Evolutionary conservation across 805 yeast genomes (phyloP).

Genomic region (Kluyveromyces dobzhanskii): DNA sequence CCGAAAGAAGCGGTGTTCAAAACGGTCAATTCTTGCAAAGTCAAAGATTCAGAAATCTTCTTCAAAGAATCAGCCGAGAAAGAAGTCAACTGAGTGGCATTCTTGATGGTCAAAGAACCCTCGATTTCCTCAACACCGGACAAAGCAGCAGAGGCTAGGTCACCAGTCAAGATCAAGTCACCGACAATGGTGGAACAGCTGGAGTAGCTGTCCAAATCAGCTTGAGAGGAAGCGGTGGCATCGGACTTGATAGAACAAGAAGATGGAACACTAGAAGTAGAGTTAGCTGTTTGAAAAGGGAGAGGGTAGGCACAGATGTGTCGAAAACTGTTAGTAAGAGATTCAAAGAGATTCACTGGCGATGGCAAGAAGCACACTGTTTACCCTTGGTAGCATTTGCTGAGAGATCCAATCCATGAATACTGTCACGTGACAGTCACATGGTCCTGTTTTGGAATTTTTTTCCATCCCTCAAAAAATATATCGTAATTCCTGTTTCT

Average conservation of each 20-base stretch:
- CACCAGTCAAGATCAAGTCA: slow-evolving; percentile 63
- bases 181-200: slow-evolving; percentile 78
- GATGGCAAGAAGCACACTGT: too few relatives aligned
- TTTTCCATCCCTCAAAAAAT: too few relatives aligned
- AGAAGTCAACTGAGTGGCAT: slow-evolving; percentile 53
- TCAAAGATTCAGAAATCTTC: slow-evolving; percentile 64
- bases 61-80: slow-evolving; percentile 75
- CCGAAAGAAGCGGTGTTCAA: slow-evolving; percentile 68
- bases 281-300: slow-evolving; percentile 27
- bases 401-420: too few relatives aligned
- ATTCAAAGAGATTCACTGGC: too few relatives aligned
- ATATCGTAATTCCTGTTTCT: too few relatives aligned
- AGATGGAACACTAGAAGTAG: slow-evolving; percentile 42
- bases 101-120: slow-evolving; percentile 64
- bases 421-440: too few relatives aligned
- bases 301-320: not conserved
- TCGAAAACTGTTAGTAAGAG: not conserved
- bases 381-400: too few relatives aligned
- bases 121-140: slow-evolving; percentile 68
- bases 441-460: too few relatives aligned
- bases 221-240: slow-evolving; percentile 69
- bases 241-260: slow-evolving; percentile 57
- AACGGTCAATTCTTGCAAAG: slow-evolving; percentile 54
- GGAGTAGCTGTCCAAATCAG: slow-evolving; percentile 65
- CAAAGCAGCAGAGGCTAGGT: slow-evolving; percentile 53